phyloP scores from a whole-genome alignment of 2,329 filamentous ascomycete genomes.

The Monosporascus sp. region DNA sequence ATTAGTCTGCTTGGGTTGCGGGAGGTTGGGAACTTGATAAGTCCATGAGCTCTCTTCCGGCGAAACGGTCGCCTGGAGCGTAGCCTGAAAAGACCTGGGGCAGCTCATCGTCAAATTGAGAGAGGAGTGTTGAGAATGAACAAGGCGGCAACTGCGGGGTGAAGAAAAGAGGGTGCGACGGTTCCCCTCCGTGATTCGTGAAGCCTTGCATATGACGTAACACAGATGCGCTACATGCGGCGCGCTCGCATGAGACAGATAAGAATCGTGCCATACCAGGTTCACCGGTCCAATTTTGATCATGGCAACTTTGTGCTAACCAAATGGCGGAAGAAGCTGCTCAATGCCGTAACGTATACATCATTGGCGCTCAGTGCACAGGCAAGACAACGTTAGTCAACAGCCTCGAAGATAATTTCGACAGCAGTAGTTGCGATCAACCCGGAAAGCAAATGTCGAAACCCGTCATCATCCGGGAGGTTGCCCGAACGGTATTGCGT shows the following conservation, averaged over 20 bases:
- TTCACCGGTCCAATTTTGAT: not conserved
- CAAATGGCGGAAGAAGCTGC: not conserved
- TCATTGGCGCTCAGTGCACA: slow-evolving; percentile 39
- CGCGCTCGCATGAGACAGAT: too few relatives aligned
- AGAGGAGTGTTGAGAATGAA: too few relatives aligned
- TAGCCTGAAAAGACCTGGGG: too few relatives aligned
- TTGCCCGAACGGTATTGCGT: slow-evolving; percentile 31
- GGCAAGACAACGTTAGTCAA: slow-evolving; percentile 40
- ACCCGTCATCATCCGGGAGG: slow-evolving; percentile 29
- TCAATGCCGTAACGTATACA: slow-evolving; percentile 28
- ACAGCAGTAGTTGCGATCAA: too few relatives aligned
- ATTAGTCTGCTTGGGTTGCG: slow-evolving; percentile 7
- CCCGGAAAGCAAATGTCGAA: slow-evolving; percentile 1
- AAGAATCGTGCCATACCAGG: too few relatives aligned
- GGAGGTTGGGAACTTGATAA: slow-evolving; percentile 21
- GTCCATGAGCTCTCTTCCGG: slow-evolving; percentile 22
- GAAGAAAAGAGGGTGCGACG: too few relatives aligned
- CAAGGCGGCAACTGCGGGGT: too few relatives aligned
- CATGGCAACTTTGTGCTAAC: slow-evolving; percentile 5
- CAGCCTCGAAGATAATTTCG: slow-evolving; percentile 23
- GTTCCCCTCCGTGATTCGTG: too few relatives aligned
- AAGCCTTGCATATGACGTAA: too few relatives aligned
- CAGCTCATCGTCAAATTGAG: too few relatives aligned
- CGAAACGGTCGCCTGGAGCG: slow-evolving; percentile 16
- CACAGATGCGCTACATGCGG: too few relatives aligned